Conservation (phyloP, 2,329 filamentous ascomycete genomes). For the Apiospora marii region DNA sequence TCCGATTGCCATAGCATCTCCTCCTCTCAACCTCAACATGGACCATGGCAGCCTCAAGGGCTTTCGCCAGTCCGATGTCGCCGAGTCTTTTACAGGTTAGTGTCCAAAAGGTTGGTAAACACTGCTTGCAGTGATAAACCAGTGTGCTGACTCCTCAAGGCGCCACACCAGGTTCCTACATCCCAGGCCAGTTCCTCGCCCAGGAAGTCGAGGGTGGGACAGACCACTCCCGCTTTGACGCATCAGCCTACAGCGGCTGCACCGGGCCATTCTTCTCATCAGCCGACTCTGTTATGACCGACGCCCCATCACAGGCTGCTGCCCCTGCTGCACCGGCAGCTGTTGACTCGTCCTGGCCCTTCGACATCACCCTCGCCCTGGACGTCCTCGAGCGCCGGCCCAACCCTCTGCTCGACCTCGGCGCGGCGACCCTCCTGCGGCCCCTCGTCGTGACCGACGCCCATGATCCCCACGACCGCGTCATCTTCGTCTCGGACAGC, state of each 20-base stretch:
- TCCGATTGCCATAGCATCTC: no score
- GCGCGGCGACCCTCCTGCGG: constrained; percentile 88
- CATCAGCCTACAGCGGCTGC: neutral
- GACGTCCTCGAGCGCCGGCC: constrained; percentile 80
- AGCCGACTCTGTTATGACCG: neutral
- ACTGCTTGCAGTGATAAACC: neutral
- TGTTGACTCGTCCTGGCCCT: constrained; percentile 44
- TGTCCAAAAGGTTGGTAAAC: neutral
- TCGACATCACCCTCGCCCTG: constrained; percentile 85
- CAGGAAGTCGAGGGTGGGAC: no score
- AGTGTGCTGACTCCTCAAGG: neutral
- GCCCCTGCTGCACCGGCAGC: no score
- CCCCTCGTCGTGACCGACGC: constrained; percentile 91
- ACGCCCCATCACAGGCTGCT: no score
- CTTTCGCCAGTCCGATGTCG: neutral
- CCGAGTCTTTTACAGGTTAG: neutral
- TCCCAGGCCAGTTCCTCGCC: neutral
- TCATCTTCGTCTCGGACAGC: constrained; percentile 90
- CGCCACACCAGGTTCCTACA: no score
- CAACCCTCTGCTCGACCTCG: constrained; percentile 83
- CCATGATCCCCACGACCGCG: constrained; percentile 80
- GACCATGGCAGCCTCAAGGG: neutral
- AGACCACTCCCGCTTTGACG: neutral
- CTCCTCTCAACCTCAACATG: neutral
- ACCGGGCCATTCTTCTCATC: neutral